Evolutionary conservation across 1,284 basidiomycete genomes (phyloP).

Genomic region (Apiotrichum sp.): DNA sequence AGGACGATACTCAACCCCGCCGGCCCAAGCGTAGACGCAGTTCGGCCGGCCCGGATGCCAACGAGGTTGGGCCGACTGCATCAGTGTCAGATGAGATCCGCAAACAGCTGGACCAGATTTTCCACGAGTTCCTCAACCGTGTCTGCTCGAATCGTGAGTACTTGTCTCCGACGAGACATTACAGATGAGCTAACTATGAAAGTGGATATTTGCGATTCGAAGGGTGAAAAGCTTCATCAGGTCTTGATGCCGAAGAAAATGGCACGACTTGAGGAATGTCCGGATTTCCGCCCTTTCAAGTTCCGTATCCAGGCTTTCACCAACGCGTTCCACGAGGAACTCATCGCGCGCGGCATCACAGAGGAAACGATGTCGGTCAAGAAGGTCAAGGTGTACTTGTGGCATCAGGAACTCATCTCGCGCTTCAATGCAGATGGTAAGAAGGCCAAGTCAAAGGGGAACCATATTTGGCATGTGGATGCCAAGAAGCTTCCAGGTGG

Average conservation of each 20-base stretch:
- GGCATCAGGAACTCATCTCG: conserved; percentile 85
- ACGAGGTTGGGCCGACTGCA: conserved; percentile 4
- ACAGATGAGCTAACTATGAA: conserved; percentile 8
- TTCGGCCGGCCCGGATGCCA: conserved; percentile 24
- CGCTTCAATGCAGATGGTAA: conserved; percentile 99
- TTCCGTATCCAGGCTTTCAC: conserved; percentile 99
- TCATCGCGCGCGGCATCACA: conserved; percentile 47
- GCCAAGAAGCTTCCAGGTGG: conserved; percentile 74
- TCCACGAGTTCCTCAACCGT: conserved; percentile 80
- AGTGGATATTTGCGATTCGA: conserved; percentile 89
- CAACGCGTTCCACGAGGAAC: conserved; percentile 85
- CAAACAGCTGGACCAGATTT: conserved; percentile 77
- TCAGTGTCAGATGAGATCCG: conserved; percentile 60
- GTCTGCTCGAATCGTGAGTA: conserved; percentile 83
- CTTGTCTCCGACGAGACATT: background rate
- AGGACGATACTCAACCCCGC: conserved; percentile 30
- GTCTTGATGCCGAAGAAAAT: conserved; percentile 98
- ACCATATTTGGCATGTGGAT: conserved; percentile 99
- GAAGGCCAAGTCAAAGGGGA: conserved; percentile 98
- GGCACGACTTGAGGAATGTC: conserved; percentile 88
- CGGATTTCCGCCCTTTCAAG: conserved; percentile 97
- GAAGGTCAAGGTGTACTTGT: conserved; percentile 92
- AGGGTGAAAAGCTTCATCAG: conserved; percentile 96
- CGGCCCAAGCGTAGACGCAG: conserved; percentile 35
- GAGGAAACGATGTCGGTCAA: conserved; percentile 54